Evolutionary conservation across 179 eudicot species (phyloP).

Genomic region (Silene noctiflora): DNA sequence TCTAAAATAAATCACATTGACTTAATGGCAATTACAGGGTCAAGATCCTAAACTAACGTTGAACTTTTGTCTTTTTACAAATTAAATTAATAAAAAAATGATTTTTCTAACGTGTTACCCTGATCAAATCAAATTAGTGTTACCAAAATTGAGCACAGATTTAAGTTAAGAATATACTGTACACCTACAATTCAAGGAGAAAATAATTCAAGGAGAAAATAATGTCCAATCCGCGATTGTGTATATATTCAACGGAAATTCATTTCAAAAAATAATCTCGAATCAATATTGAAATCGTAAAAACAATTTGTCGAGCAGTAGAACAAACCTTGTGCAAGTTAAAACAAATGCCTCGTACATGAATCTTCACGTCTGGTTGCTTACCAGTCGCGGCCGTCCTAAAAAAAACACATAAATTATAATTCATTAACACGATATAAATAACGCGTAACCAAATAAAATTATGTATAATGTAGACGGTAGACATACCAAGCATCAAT

Average conservation of each 20-base stretch:
- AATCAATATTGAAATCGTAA: too few species aligned
- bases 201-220: too few species aligned
- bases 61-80: neutral
- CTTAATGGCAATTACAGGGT: neutral
- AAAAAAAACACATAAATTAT: neutral
- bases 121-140: too few species aligned
- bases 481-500: slow-evolving; percentile 50
- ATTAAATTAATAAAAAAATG: neutral
- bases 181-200: too few species aligned
- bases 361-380: slow-evolving; percentile 58
- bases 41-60: neutral
- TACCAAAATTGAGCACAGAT: too few species aligned
- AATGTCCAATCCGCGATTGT: too few species aligned
- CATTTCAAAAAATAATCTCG: too few species aligned
- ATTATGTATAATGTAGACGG: neutral
- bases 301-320: neutral
- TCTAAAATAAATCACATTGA: neutral
- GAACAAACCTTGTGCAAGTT: slow-evolving; percentile 63
- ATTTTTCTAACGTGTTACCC: neutral
- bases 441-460: neutral
- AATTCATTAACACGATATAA: too few species aligned
- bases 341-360: slow-evolving; percentile 54
- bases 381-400: slow-evolving; percentile 48
- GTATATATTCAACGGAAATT: too few species aligned
- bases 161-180: too few species aligned